Base-by-base conservation (phyloP, 179 eudicot genomes). In the Heliamphora ciliata region DNA sequence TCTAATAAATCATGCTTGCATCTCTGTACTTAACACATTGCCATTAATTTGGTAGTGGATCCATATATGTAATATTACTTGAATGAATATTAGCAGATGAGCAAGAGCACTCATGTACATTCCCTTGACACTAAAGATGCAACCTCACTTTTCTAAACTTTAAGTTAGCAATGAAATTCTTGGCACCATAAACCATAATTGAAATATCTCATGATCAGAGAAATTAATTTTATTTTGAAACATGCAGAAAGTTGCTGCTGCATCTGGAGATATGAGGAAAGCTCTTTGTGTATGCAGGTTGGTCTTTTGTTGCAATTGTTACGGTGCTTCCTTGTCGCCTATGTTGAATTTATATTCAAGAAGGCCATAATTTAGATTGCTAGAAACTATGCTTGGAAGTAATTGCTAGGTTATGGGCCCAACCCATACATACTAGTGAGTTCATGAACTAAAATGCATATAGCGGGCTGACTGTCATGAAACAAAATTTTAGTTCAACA, bases 231-330 rank as follows among this genome's bases (percentile, higher is more conserved):
- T 68, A 54, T 7, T 74, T 87, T 69, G 55, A 79, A 52, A 81
- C 46, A 51, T 87, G 80, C 92, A 94, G 99, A 96, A 88, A 93
- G 99, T 94, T 80, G 99, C 99, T 46, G 93, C 98, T 77, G 97
- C 97, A 79, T 94, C 99, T 80, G 98, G 99, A 72, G 98, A 96
- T 81, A 91, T 94, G 98, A 90, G 99, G 88, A 94, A 93, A 89
- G 99, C 97, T 79, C 90, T 94, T 40, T 85, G 89, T 71, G 85
- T 96, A 40, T 96, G 99, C 94, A 94, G 98, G 98, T 96, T 80
- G 65, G 86, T 78, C 51, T 60, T 77, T 52, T 76, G 55, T 72
- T 47, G 59, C 66, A 79, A 8, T 52, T 56, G 21, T 68, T 80
- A n/a, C 2, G 18, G 31, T 21, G 15, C 40, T 68, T 31, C 44